Base-by-base conservation (phyloP, 495 filamentous ascomycete species). In the Penicillium bovifimosum region DNA sequence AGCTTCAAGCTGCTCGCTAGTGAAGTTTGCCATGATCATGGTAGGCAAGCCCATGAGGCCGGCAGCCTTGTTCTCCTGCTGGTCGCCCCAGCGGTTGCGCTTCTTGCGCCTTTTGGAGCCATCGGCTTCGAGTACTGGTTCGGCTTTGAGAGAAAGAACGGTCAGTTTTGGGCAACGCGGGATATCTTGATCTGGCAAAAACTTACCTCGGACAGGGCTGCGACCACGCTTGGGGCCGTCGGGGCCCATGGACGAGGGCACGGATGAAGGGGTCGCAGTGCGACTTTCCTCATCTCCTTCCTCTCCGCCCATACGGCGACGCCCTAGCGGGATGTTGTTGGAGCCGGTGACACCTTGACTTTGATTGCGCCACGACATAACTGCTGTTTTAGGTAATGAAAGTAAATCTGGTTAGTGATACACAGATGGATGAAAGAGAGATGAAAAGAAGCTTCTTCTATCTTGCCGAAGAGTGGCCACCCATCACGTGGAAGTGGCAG, bases 281-380 rank as follows among this genome's bases (percentile, higher is more conserved):
- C 83, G 81, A 61, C 78, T 73, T 28, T 75, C 78, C 55, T 76
- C 79, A 61, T 86, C 83, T 31, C 79, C 75, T 33, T 81, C 83
- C 44, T 86, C 85, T 47, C 79, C 87, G 47, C 80, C 84, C 58
- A 96, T 95, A 54, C 91, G 87, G 61, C 95, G 90, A 52, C 85
- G 79, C 56, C 95, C 95, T 53, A 99, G 74, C 56, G 95, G 95
- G 63, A 97, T 93, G 60, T 96, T 97, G 74, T 99, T 99, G 39
- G 95, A 96, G 41, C 95, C 95, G 10, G 95, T 99, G 64, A 96
- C 93, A 47, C 95, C 95, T 77, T 95, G 90, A 47, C 95, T 93
- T 77, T 95, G 90, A 62, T 84, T 88, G 68, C 91, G 85, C 91
- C 91, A 95, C 58, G 90, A 78, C 91, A 95, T 96, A 20, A 55